phyloP scores from a whole-genome alignment of 2,329 filamentous ascomycete species.

The Calonectria leucothoes region DNA sequence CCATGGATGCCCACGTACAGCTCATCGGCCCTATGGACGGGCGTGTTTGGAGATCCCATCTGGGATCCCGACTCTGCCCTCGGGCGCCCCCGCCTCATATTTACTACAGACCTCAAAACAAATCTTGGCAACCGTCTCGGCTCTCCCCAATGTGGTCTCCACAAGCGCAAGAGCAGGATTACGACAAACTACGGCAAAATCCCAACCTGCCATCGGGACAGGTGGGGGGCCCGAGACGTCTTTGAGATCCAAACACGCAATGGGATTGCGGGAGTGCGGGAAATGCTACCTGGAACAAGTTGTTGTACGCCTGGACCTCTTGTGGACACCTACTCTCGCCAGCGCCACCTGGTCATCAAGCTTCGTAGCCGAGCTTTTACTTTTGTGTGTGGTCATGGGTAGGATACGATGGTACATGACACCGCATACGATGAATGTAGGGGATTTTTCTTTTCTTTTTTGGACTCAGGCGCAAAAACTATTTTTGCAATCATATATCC shows the following conservation, averaged over 20 bases:
- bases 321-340: slow-evolving; percentile 13
- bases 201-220: slow-evolving; percentile 14
- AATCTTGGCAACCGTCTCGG: slow-evolving; percentile 24
- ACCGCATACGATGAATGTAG: slow-evolving; percentile 15
- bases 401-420: background rate
- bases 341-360: slow-evolving; percentile 14
- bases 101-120: slow-evolving; percentile 10
- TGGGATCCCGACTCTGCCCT: slow-evolving; percentile 22
- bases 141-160: slow-evolving; percentile 25
- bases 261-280: slow-evolving; percentile 18
- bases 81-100: slow-evolving; percentile 32
- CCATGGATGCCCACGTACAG: slow-evolving; percentile 18
- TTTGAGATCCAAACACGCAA: slow-evolving; percentile 23
- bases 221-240: slow-evolving; percentile 27
- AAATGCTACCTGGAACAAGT: slow-evolving; percentile 21
- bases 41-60: slow-evolving; percentile 17
- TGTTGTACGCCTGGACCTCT: slow-evolving; percentile 20
- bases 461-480: slow-evolving; percentile 21
- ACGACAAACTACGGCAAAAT: slow-evolving; percentile 21
- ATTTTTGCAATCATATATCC: background rate
- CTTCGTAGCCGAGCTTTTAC: slow-evolving; percentile 10
- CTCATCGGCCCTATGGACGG: slow-evolving; percentile 27
- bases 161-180: slow-evolving; percentile 23
- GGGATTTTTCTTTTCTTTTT: background rate
- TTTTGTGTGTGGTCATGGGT: background rate